These are phyloP conservation scores for Kalaharituber pfeilii DNA, from an alignment of 2,329 filamentous ascomycete genomes.

Conservation along the genomic window DNA sequence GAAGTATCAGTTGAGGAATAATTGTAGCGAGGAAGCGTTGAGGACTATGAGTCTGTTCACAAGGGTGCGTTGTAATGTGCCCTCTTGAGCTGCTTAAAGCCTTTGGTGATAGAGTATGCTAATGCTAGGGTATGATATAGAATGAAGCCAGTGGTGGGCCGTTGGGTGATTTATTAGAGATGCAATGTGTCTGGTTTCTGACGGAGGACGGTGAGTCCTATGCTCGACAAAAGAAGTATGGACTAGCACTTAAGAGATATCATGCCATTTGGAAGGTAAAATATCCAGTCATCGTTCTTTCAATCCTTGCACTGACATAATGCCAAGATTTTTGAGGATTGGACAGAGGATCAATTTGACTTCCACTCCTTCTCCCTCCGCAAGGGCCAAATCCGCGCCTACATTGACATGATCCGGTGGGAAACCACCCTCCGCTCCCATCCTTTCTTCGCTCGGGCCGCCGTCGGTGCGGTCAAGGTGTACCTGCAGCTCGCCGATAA, in stretches of 20 bases:
- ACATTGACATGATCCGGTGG: constrained; percentile 93
- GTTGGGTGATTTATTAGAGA: constrained; percentile 78
- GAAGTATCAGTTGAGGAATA: constrained; percentile 87
- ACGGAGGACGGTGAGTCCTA: constrained; percentile 89
- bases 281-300: not conserved
- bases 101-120: not conserved
- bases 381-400: constrained; percentile 87
- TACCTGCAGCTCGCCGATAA: constrained; percentile 68
- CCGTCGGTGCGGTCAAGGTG: constrained; percentile 60
- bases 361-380: constrained; percentile 96
- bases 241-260: constrained; percentile 80
- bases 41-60: constrained; percentile 90
- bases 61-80: constrained; percentile 35
- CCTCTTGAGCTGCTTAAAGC: not conserved
- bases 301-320: not conserved
- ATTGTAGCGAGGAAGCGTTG: constrained; percentile 71
- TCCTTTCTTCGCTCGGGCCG: constrained; percentile 76
- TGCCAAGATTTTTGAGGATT: constrained; percentile 80
- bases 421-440: constrained; percentile 82
- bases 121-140: constrained; percentile 6
- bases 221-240: constrained; percentile 61
- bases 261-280: constrained; percentile 43
- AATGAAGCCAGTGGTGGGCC: constrained; percentile 68
- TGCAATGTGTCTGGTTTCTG: constrained; percentile 97
- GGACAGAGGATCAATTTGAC: constrained; percentile 97